Percentiles rank a stretch among this genome's conserved stretches.
These are phyloP conservation scores for Mortierella sp. DNA, from an alignment of 371 early-diverging fungal species.

Conservation along the genomic window DNA sequence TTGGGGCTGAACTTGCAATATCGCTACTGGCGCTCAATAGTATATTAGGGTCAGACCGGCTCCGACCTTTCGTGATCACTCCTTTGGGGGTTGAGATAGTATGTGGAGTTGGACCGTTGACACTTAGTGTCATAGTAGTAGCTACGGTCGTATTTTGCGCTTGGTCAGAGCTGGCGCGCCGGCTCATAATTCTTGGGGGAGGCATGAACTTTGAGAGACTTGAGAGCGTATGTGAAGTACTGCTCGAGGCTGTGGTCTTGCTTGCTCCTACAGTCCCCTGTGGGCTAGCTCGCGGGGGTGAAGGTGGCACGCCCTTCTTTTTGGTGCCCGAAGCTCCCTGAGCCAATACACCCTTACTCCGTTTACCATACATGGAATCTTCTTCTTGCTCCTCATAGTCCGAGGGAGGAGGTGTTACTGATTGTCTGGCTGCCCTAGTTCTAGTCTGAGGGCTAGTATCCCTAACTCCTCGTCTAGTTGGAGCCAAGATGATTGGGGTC, in stretches of 20 bases:
- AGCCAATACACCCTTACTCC: neutral
- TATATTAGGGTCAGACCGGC: conserved; percentile 23
- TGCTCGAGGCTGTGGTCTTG: neutral
- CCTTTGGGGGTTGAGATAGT: neutral
- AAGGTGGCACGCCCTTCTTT: neutral
- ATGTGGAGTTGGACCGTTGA: neutral
- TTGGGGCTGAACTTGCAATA: neutral
- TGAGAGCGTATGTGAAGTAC: conserved; percentile 11
- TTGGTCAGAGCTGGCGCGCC: conserved; percentile 29
- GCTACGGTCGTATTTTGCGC: conserved; percentile 3
- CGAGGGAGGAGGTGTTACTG: neutral
- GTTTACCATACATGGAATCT: neutral
- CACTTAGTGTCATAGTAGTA: neutral
- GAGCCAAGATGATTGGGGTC: neutral
- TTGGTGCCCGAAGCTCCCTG: neutral
- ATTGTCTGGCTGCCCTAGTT: neutral
- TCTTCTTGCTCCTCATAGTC: conserved; percentile 41
- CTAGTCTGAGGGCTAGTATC: neutral
- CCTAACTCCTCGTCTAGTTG: neutral
- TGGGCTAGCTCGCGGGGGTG: neutral
- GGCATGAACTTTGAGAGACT: conserved; percentile 40
- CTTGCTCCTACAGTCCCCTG: neutral
- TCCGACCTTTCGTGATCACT: conserved; percentile 18
- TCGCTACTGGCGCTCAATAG: neutral
- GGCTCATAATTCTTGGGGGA: conserved; percentile 25